Base-by-base conservation (phyloP, 2,329 filamentous ascomycete species). In the Exophiala bonariae region DNA sequence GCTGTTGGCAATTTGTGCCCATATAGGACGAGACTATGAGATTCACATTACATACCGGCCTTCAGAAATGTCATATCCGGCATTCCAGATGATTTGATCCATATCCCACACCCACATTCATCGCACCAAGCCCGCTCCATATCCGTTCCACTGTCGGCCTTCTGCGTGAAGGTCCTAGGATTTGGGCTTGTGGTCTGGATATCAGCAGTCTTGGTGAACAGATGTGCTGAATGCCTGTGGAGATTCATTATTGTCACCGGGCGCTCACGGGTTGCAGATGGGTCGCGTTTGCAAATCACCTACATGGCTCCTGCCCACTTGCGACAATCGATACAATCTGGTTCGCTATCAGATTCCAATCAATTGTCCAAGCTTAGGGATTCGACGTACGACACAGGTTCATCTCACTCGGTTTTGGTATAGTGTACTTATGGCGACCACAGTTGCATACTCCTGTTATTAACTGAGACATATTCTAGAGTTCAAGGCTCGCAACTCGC, bases 111-210 rank as follows among this genome's bases (percentile, higher is more conserved):
- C 6, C 45, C 45, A 36, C 45, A 48, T 17, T 48, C 39, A 30
- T 48, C 45, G 30, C 45, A 48, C 45, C 45, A 48, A 8, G 38
- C 45, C 17, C 45, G 38, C 20, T 42, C 39, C 38, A 48, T 48
- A 8, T 9, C 11, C 13, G 20, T 48, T 3, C 45, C 45, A 20
- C 39, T 48, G 23, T 48, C 45, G 3, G 17, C 32, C 3, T 43
- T 37, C 18, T 18, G 13, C 16, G 39, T 43, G 23, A 43, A 34
- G 28, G 28, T 48, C 13, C 39, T 18, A 14, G 45, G 45, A 13
- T 43, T 20, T 10, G 39, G 45, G 30, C 39, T 48, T 18, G 20
- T 18, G 3, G 28, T 35, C 9, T 34, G 39, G 19, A 37, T 42
- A 17, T 43, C 39, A 3, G 3, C 26, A 2, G 38, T 43, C 28